Evolutionary conservation across 495 filamentous ascomycete genomes (phyloP), one percentile per base, ranked within the genome.

Genomic region (Xylaria intraflava): DNA sequence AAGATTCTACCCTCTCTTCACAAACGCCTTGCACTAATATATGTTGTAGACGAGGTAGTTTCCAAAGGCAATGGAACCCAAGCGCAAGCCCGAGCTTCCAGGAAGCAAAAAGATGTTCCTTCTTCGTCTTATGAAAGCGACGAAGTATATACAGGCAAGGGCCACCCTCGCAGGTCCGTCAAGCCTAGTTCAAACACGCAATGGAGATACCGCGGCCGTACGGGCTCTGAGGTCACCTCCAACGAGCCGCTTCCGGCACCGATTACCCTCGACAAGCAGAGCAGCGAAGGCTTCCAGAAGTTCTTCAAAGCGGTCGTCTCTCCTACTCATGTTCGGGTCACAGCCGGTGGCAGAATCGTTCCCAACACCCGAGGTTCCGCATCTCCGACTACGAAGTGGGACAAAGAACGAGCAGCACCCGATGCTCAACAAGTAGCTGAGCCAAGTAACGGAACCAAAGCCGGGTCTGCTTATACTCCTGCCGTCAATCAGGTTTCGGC

Each of bases 301-400:
- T 82, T 82, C 60, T 80, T 73, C 65, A 73, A 76, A 51, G 78
- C 72, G 6, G 78, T 81, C 11, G 72, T 76, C 20, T 80, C 79
- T 30, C 73, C 78, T 40, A 75, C 76, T 30, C 74, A 79, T 57
- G 71, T 80, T 50, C 69, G 78, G 20, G 76, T 80, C 42, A 80
- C 77, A n/a, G 77, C 78, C 49, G 73, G 77, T 50, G 73, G 78
- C 35, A 66, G 72, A 38, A 80, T 82, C 59, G 78, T 82, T 4
- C 78, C 78, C 11, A 82, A 82, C 55, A 78, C 70, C 24, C 75
- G 77, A 10, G 72, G 67, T 14, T 71, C 71, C 3, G 61, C 60
- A 3, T 76, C 73, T 9, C 73, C 75, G 4, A 70, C 71, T 1
- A 55, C 65, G 14, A 76, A 73, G 62, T 69, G 72, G 46, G 45